Evolutionary conservation across 768 basidiomycete species (phyloP).

Genomic region (Tylopilus cervinicoccineus): DNA sequence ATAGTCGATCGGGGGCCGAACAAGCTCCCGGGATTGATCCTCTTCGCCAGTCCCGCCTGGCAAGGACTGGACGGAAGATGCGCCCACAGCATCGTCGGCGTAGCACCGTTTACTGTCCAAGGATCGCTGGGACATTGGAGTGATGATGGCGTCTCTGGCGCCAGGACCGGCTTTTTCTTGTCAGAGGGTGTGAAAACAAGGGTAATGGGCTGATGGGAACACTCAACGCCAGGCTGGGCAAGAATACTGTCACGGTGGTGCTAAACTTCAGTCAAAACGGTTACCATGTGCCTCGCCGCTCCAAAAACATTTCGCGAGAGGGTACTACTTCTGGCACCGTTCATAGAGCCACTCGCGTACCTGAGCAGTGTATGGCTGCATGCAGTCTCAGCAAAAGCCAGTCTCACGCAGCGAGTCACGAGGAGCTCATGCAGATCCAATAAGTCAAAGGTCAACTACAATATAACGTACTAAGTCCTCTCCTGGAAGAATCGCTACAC

Average conservation of each 20-base stretch:
- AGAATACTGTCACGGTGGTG: conserved; percentile 10
- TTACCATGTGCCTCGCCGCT: neutral
- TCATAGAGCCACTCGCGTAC: neutral
- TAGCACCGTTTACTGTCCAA: conserved; percentile 24
- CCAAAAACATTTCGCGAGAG: neutral
- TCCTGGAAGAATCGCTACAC: conserved; percentile 82
- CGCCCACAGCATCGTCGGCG: conserved; percentile 14
- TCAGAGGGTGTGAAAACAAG: conserved; percentile 1
- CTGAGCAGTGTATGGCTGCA: neutral
- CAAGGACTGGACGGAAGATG: neutral
- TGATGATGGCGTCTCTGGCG: neutral
- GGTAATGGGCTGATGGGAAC: conserved; percentile 5
- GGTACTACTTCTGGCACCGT: no score
- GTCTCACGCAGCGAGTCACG: neutral
- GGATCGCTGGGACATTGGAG: conserved; percentile 15
- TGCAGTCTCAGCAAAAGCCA: neutral
- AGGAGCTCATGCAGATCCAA: neutral
- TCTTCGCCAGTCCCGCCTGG: conserved; percentile 1
- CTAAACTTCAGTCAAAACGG: conserved; percentile 10
- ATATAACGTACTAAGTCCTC: conserved; percentile 43
- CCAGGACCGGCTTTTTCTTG: conserved; percentile 7
- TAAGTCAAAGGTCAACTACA: conserved; percentile 7
- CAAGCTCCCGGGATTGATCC: neutral
- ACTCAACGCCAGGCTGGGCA: neutral
- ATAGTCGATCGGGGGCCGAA: conserved; percentile 63